These are phyloP conservation scores for Alternaria consortialis DNA, from an alignment of 2,329 filamentous ascomycete genomes.

Conservation along the genomic window DNA sequence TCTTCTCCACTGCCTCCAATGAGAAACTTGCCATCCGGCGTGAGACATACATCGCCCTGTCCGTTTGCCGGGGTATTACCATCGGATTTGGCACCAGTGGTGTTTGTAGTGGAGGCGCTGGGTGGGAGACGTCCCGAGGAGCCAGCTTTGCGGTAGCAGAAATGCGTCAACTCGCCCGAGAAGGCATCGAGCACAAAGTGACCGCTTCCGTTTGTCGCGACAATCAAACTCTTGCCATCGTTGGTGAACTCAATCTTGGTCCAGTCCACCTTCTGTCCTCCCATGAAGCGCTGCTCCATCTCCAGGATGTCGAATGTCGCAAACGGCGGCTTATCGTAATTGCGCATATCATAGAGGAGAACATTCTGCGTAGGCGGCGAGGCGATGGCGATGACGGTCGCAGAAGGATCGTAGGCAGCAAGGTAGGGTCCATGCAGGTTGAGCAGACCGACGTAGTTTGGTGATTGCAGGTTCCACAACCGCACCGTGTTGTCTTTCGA, in stretches of 20 bases:
- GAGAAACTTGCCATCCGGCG: conserved; percentile 87
- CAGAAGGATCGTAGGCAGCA: conserved; percentile 89
- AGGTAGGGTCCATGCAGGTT: conserved; percentile 83
- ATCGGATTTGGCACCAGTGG: conserved; percentile 62
- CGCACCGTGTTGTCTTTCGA: conserved; percentile 89
- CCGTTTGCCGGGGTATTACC: conserved; percentile 48
- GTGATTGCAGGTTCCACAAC: conserved; percentile 86
- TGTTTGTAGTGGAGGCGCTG: conserved; percentile 55
- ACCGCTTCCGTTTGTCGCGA: conserved; percentile 83
- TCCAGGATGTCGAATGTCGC: conserved; percentile 81
- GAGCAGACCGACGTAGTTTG: conserved; percentile 80
- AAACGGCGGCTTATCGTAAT: conserved; percentile 92
- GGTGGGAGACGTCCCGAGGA: conserved; percentile 58
- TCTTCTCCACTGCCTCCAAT: conserved; percentile 77
- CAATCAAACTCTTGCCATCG: conserved; percentile 85
- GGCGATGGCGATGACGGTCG: conserved; percentile 88
- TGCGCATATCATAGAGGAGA: conserved; percentile 90
- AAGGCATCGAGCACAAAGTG: conserved; percentile 97
- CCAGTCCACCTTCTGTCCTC: conserved; percentile 72
- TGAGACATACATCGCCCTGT: conserved; percentile 84
- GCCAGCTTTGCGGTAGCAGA: conserved; percentile 63
- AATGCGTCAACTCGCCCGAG: conserved; percentile 79
- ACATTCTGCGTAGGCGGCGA: conserved; percentile 81
- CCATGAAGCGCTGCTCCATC: conserved; percentile 60
- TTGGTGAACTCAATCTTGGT: conserved; percentile 95